phyloP scores from a whole-genome alignment of 169 alveolate species.

The Plasmodium fragile region DNA sequence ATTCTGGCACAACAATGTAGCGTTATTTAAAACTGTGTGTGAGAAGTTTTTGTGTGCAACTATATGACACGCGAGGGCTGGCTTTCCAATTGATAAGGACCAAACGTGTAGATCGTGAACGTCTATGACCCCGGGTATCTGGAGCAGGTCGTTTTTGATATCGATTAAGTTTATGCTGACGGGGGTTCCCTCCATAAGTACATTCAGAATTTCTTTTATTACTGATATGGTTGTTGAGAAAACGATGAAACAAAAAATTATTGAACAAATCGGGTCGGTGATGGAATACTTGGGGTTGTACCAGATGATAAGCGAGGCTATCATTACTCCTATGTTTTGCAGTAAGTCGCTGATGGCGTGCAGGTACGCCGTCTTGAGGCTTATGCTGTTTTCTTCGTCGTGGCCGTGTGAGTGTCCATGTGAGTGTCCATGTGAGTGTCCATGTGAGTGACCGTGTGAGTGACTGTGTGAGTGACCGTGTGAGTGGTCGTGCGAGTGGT shows the following conservation, averaged over 20 bases:
- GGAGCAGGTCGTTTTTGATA: constrained; percentile 86
- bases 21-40: constrained; percentile 82
- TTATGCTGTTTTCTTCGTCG: constrained; percentile 86
- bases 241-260: constrained; percentile 94
- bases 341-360: constrained; percentile 96
- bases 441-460: constrained; percentile 53
- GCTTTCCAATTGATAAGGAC: constrained; percentile 94
- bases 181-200: constrained; percentile 97
- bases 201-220: constrained; percentile 92
- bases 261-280: constrained; percentile 97
- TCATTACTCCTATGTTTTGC: constrained; percentile 95
- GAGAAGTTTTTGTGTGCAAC: constrained; percentile 84
- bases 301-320: constrained; percentile 94
- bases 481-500: constrained; percentile 79
- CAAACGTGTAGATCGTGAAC: constrained; percentile 98
- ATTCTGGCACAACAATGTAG: constrained; percentile 88
- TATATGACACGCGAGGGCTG: constrained; percentile 94
- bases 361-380: constrained; percentile 94
- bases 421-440: constrained; percentile 31
- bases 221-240: constrained; percentile 94
- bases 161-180: constrained; percentile 88
- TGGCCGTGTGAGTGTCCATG: constrained; percentile 55
- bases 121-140: constrained; percentile 92
- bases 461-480: constrained; percentile 75
- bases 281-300: constrained; percentile 87